phyloP scores from a whole-genome alignment of 106 monocot species.

The Platanthera guangdongensis region DNA sequence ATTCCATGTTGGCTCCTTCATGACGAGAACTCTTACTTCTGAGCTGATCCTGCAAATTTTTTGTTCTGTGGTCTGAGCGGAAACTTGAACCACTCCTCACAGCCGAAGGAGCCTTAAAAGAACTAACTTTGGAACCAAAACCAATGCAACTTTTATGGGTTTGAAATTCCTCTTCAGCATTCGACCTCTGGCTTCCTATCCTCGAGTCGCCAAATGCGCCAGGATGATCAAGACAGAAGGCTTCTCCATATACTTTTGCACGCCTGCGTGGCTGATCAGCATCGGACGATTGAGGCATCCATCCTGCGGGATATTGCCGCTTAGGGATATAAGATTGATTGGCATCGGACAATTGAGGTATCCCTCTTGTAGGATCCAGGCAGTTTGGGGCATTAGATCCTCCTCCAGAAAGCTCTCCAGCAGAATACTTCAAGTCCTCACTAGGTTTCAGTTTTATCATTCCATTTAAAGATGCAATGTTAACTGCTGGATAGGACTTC shows the following conservation, averaged over 20 bases:
- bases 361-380: no score
- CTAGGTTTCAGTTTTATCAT: slow-evolving; percentile 15
- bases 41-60: slow-evolving; percentile 14
- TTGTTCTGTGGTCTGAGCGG: slow-evolving; percentile 14
- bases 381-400: no score
- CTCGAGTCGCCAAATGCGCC: slow-evolving; percentile 18
- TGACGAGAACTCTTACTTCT: slow-evolving; percentile 21
- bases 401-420: not conserved
- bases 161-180: slow-evolving; percentile 12
- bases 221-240: not conserved
- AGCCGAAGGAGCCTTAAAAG: slow-evolving; percentile 17
- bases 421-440: slow-evolving; percentile 16
- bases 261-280: not conserved
- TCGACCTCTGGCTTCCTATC: slow-evolving; percentile 21
- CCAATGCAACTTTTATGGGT: slow-evolving; percentile 5
- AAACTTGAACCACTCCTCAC: slow-evolving; percentile 10
- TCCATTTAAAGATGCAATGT: slow-evolving; percentile 2
- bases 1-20: slow-evolving; percentile 6
- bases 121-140: slow-evolving; percentile 12
- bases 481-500: not conserved
- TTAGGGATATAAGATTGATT: no score
- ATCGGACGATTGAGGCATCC: slow-evolving; percentile 15
- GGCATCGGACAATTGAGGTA: no score
- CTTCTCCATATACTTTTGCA: slow-evolving; percentile 9
- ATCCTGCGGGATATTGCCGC: no score